Base-by-base conservation (phyloP, 805 yeast species). In the Wickerhamomyces mucosus region DNA sequence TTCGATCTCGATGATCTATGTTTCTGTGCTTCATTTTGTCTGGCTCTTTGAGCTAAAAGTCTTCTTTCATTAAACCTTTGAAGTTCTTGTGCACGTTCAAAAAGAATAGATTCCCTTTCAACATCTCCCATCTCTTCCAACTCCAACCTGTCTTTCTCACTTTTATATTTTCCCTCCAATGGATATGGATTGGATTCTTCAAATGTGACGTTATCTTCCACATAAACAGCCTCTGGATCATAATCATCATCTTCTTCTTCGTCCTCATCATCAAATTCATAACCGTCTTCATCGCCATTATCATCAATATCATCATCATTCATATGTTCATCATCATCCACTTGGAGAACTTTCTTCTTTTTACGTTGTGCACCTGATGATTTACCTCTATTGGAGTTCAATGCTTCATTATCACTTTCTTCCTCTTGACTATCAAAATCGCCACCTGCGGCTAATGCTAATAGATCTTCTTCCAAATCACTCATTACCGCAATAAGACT, bases 381-480 rank as follows among this genome's bases (percentile, higher is more conserved):
- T 21, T 38, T 42, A 13, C 50, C 32, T 38, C 53, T 47, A 32
- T 57, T 55, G 10, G 48, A 42, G 19, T 51, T 43, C 19, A 53
- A 48, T 27, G 63, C 61, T 28, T 59, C 65, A 34, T 57, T 53
- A 21, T 53, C 64, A 30, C 43, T 48, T 16, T 48, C 38, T 13
- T 35, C 46, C 10, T 18, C 26, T 3, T 35, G 54, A 13, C 48
- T 40, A 15, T 50, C 62, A 21, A 57, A 53, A 12, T 64, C 74
- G 23, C 58, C 53, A 38, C 94, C 53, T 38, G 94, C 97, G 31
- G 98, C 98, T 48, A 92, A 72, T 15, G 96, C 97, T 52, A 89
- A 72, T 61, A 92, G 71, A 70, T 92, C 98, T 55, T 89, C 97
- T 54, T 88, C 96, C 51, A 85, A 73, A 53, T 75, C 94, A 38